Base-by-base conservation (phyloP, 2,329 filamentous ascomycete species). In the Teratosphaeria viscida region DNA sequence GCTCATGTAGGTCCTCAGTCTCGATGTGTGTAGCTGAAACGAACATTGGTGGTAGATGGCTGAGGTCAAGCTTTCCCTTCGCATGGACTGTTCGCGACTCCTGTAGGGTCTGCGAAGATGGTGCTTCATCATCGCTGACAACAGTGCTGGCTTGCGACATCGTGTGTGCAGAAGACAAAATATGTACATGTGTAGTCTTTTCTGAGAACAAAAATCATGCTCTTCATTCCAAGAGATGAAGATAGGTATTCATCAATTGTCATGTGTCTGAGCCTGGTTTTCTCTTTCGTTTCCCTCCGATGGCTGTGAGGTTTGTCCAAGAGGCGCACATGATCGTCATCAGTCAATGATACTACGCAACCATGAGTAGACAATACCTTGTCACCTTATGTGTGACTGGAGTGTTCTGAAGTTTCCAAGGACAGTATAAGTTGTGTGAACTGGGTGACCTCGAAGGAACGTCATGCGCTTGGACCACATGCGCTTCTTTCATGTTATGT, bases 21-120 rank as follows among this genome's bases (percentile, higher is more conserved):
- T 79, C 75, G 32, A 96, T 78, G 69, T 90, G 88, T 3, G 86
- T 84, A 0, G 85, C 76, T 0, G 96, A 80, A 14, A 97, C 78
- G 66, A 85, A 94, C 27, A 94, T 85, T 3, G 82, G 78, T 11
- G 89, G 89, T 29, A 81, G 70, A 29, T 61, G 62, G 57, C 73
- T 75, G 2, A 81, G 70, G 66, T 80, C 73, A 27, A 77, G 57
- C 26, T 43, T 29, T 16, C 6, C 54, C 2, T 35, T 27, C 12
- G 23, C 7, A 16, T 39, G 29, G 29, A 4, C 11, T 14, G 35
- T 16, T 23, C 52, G 27, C 27, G 43, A 57, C 19, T 39, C 23
- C 14, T 52, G 52, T 32, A 60, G 27, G 10, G 59, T 60, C 34
- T 60, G 59, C n/a, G 56, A 56, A 29, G 59, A 60, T 16, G 52